These are phyloP conservation scores for Pseudogymnoascus sp. DNA, from an alignment of 2,329 filamentous ascomycete species.

Conservation along the genomic window DNA sequence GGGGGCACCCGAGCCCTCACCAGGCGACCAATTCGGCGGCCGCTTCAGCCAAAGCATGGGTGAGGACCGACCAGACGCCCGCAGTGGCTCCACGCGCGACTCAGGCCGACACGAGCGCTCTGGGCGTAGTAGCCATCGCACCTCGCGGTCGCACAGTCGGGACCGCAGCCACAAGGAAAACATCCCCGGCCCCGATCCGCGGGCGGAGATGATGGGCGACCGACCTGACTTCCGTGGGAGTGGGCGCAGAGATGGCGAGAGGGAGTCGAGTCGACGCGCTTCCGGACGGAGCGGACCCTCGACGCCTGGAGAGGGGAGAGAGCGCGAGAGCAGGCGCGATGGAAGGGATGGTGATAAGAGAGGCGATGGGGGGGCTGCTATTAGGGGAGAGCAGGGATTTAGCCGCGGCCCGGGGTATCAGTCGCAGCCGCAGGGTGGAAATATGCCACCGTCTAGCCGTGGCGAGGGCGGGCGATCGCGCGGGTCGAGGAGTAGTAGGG, in stretches of 20 bases:
- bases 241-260: constrained; percentile 15
- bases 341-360: constrained; percentile 27
- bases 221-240: background rate
- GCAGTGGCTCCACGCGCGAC: background rate
- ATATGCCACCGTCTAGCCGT: constrained; percentile 12
- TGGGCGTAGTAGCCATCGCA: constrained; percentile 16
- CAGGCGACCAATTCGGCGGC: constrained; percentile 13
- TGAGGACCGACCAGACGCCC: constrained; percentile 19
- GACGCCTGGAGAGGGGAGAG: constrained; percentile 17
- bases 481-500: background rate
- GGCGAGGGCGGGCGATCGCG: background rate
- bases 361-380: background rate
- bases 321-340: constrained; percentile 18
- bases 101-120: constrained; percentile 24
- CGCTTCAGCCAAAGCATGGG: constrained; percentile 18
- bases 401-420: constrained; percentile 31
- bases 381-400: constrained; percentile 9
- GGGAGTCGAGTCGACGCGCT: constrained; percentile 21
- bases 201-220: background rate
- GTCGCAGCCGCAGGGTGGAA: constrained; percentile 27
- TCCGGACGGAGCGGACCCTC: constrained; percentile 10
- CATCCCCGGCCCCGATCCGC: background rate
- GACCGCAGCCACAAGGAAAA: background rate
- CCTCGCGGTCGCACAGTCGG: constrained; percentile 6
- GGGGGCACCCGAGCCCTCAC: constrained; percentile 12